Base-by-base conservation (phyloP, 371 early-diverging fungal genomes). In the Mortierella sp. region DNA sequence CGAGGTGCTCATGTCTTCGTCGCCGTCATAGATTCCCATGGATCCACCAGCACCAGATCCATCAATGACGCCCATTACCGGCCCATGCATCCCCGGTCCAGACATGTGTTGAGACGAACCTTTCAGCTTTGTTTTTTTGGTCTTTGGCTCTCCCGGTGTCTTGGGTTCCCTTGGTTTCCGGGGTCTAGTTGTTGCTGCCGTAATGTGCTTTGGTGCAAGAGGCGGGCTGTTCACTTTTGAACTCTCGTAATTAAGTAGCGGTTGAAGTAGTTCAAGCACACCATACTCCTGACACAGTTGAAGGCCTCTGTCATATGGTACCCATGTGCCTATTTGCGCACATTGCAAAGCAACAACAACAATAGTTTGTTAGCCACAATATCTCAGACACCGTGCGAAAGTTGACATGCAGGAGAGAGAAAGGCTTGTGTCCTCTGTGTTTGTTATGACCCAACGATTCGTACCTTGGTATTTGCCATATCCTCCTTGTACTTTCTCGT, bases 401-500 rank as follows among this genome's bases (percentile, higher is more conserved):
- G 45, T 45, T 45, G n/a, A 45, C 45, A 45, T 5, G 5, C 45
- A n/a, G n/a, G n/a, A n/a, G n/a, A n/a, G n/a, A n/a, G n/a, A n/a
- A n/a, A n/a, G n/a, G n/a, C n/a, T n/a, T n/a, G n/a, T n/a, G n/a
- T n/a, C n/a, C n/a, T n/a, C n/a, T n/a, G n/a, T n/a, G n/a, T n/a
- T n/a, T n/a, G n/a, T n/a, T n/a, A n/a, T n/a, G n/a, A n/a, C n/a
- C n/a, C n/a, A n/a, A n/a, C n/a, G n/a, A n/a, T n/a, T n/a, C n/a
- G n/a, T 95, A 65, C 97, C 97, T 83, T 96, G 96, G 73, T 95
- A 96, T 82, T 96, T 96, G 30, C 97, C 97, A 63, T 96, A 96
- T 13, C 97, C 97, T 16, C 97, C 97, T 80, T 96, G 96, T 6
- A 97, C 91, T 76, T 96, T 96, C 58, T 96, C 96, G 66, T 93